Percentiles rank a stretch among this genome's conserved stretches.
phyloP scores from a whole-genome alignment of 202 grass and related monocot genomes.

The Eragrostis tef region DNA sequence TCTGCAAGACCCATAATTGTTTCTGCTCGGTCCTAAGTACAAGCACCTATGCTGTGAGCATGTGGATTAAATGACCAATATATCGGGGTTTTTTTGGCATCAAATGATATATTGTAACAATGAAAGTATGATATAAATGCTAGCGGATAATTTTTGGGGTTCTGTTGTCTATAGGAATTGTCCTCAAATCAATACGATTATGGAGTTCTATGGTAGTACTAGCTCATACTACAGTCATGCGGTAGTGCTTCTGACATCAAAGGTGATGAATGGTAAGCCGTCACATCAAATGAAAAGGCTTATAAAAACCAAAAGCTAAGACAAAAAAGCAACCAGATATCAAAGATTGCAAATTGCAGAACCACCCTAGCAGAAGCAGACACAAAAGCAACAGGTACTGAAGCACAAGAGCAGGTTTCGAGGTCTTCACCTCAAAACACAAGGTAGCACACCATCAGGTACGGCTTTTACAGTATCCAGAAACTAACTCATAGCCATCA shows the following conservation, averaged over 20 bases:
- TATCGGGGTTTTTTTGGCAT: not conserved
- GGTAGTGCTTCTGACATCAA: not conserved
- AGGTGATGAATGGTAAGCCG: not conserved
- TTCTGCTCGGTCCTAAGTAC: not conserved
- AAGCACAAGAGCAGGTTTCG: not conserved
- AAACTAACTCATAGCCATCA: constrained; percentile 20
- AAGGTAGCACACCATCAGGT: not conserved
- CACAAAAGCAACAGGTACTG: not conserved
- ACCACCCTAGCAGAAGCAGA: not conserved
- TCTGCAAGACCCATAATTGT: no score
- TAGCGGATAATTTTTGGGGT: not conserved
- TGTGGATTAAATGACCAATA: not conserved
- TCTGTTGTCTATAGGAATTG: not conserved
- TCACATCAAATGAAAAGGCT: constrained; percentile 24
- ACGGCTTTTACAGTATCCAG: constrained; percentile 7
- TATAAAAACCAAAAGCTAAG: not conserved
- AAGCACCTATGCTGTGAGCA: not conserved
- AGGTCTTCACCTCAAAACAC: not conserved
- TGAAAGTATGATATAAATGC: not conserved
- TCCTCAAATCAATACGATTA: not conserved
- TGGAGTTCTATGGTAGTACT: not conserved
- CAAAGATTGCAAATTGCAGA: constrained; percentile 15
- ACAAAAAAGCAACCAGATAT: not conserved
- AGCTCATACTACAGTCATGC: not conserved
- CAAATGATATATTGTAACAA: not conserved